Evolutionary conservation across 371 early-diverging fungal species (phyloP).

Genomic region (Lichtheimia ramosa): DNA sequence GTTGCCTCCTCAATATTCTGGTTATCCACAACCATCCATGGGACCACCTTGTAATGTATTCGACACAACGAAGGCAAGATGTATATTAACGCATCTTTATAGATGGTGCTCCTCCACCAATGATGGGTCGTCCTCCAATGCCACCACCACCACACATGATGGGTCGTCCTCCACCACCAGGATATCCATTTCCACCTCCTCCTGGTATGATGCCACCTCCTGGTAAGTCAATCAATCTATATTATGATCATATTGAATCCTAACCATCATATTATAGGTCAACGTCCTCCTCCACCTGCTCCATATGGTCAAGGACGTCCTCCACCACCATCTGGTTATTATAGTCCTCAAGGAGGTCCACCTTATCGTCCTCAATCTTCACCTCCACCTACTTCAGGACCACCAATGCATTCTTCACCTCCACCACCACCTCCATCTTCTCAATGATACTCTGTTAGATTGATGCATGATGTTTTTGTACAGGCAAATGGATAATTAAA

Average conservation of each 20-base stretch:
- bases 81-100: not conserved
- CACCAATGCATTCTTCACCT: slow-evolving; percentile 7
- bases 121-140: slow-evolving; percentile 40
- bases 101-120: slow-evolving; percentile 35
- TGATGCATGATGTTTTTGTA: no score
- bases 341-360: slow-evolving; percentile 5
- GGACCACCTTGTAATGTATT: slow-evolving; percentile 25
- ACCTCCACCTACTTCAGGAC: not conserved
- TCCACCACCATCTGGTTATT: slow-evolving; percentile 13
- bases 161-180: slow-evolving; percentile 43
- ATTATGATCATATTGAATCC: not conserved
- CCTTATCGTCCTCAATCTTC: not conserved
- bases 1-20: slow-evolving; percentile 52
- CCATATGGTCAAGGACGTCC: slow-evolving; percentile 7
- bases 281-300: slow-evolving; percentile 15
- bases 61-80: not conserved
- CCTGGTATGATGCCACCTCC: slow-evolving; percentile 45
- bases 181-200: slow-evolving; percentile 51
- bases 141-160: slow-evolving; percentile 48
- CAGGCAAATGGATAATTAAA: no score
- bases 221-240: slow-evolving; percentile 3
- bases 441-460: no score
- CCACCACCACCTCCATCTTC: not conserved
- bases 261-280: slow-evolving; percentile 1
- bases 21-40: slow-evolving; percentile 40